A percentile compares a stretch with the other conserved stretches of the same genome.
Conservation (phyloP, 2,329 filamentous ascomycete genomes). For the Exophiala viscosa region DNA sequence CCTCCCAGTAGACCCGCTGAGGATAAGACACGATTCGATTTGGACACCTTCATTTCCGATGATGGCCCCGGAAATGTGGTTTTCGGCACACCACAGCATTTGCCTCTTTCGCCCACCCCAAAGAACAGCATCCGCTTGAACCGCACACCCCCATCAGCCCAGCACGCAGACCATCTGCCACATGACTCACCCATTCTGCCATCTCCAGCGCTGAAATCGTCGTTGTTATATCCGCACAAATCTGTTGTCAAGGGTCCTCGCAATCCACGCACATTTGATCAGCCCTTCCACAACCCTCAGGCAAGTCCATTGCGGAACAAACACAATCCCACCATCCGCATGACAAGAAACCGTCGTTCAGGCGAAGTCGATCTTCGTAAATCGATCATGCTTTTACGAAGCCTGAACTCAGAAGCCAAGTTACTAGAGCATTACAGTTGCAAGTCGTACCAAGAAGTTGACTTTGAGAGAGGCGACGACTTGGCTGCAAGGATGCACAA, state of each 20-base stretch:
- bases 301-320: conserved; percentile 23
- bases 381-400: conserved; percentile 31
- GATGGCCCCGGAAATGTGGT: not conserved
- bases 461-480: not conserved
- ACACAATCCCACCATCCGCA: not conserved
- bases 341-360: conserved; percentile 18
- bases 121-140: not conserved
- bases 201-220: conserved; percentile 16
- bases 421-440: conserved; percentile 12
- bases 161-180: not conserved
- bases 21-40: conserved; percentile 18
- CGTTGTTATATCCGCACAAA: conserved; percentile 13
- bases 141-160: conserved; percentile 10
- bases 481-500: not conserved
- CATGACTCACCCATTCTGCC: conserved; percentile 16
- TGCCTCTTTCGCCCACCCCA: conserved; percentile 6
- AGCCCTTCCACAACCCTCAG: conserved; percentile 19
- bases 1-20: conserved; percentile 1
- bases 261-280: conserved; percentile 23
- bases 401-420: conserved; percentile 27
- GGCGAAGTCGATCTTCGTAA: conserved; percentile 34
- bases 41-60: conserved; percentile 12
- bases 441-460: not conserved
- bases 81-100: conserved; percentile 6
- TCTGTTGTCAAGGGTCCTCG: conserved; percentile 22